Base-by-base conservation (phyloP, 2,329 filamentous ascomycete genomes). In the Sporothrix pallida region DNA sequence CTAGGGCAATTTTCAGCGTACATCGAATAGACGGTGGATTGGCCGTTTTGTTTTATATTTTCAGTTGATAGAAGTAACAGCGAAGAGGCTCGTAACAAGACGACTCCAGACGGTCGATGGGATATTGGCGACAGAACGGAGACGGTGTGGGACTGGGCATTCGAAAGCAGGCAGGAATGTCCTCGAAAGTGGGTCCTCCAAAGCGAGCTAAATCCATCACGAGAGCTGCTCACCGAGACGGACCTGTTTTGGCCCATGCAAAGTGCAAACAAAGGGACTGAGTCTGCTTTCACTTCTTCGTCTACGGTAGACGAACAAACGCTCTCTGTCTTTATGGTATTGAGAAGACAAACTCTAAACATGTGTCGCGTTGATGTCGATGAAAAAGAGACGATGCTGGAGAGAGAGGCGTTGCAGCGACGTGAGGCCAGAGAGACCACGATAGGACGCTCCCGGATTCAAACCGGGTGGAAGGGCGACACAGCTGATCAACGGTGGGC, bases 151-250 rank as follows among this genome's bases (percentile, higher is more conserved):
- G 46, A 69, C 20, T 12, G 26, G 48, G 23, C 15, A 42, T 10
- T 37, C 15, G 31, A 58, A 46, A 13, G 50, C 48, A 70, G 31
- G 67, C 17, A 70, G 67, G 48, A 54, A 69, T 69, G 48, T 17
- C 48, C 31, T 70, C n/a, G 17, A 70, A 58, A 70, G 67, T 54
- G 67, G 60, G 26, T 37, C 67, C 65, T 48, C 17, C 23, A 54
- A 31, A 4, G 23, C 46, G 26, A 54, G 26, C 46, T 69, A 54
- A 42, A 37, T 54, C 12, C 67, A 69, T 52, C 15, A 37, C 23
- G 63, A 68, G 23, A 54, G 67, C 44, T 67, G 48, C 13, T 50
- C 63, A 31, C 63, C 44, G 5, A 23, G 46, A 50, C n/a, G 60
- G 60, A 42, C 37, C 37, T n/a, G n/a, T 8, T 23, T 23, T 50